A percentile compares a stretch with the other conserved stretches of the same genome.
These are phyloP conservation scores for Alternaria incomplexa DNA, from an alignment of 2,329 filamentous ascomycete genomes.

Conservation along the genomic window DNA sequence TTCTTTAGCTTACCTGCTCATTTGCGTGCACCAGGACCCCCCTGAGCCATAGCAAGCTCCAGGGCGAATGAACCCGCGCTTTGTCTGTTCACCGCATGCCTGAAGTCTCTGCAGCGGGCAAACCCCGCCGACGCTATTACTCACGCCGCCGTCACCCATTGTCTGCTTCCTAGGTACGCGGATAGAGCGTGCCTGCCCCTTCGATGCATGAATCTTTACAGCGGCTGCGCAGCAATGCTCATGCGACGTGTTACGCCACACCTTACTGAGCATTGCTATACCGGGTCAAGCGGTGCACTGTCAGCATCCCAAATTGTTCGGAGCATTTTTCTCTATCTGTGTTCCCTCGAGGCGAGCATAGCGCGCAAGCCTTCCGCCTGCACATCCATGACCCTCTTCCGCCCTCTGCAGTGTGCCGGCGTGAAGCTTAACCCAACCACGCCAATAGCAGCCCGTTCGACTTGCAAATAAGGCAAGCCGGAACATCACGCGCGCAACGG, in stretches of 20 bases:
- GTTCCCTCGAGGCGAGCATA: constrained; percentile 9
- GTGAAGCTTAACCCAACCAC: constrained; percentile 35
- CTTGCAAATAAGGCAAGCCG: constrained; percentile 33
- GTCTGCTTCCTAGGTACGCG: not conserved
- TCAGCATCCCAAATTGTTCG: constrained; percentile 8
- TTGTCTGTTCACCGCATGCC: constrained; percentile 17
- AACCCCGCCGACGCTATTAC: constrained; percentile 25
- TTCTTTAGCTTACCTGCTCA: constrained; percentile 28
- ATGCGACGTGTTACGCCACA: not conserved
- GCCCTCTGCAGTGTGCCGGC: constrained; percentile 24
- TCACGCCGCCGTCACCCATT: constrained; percentile 5
- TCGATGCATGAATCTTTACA: not conserved
- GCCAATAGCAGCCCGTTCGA: constrained; percentile 31
- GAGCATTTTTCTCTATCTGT: constrained; percentile 19
- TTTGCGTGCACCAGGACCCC: constrained; percentile 34
- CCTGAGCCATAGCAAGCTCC: constrained; percentile 7
- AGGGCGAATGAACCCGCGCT: constrained; percentile 4
- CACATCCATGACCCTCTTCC: constrained; percentile 27
- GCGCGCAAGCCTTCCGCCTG: constrained; percentile 28
- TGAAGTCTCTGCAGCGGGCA: constrained; percentile 27
- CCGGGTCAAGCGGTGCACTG: not conserved
- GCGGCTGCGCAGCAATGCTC: not conserved
- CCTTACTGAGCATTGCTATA: not conserved
- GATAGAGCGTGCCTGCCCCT: not conserved
- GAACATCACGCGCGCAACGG: constrained; percentile 46